A percentile compares a stretch with the other conserved stretches of the same genome.
These are phyloP conservation scores for Physcomitrium patens DNA, from an alignment of 225 moss, liverwort and hornwort genomes.

Conservation along the genomic window DNA sequence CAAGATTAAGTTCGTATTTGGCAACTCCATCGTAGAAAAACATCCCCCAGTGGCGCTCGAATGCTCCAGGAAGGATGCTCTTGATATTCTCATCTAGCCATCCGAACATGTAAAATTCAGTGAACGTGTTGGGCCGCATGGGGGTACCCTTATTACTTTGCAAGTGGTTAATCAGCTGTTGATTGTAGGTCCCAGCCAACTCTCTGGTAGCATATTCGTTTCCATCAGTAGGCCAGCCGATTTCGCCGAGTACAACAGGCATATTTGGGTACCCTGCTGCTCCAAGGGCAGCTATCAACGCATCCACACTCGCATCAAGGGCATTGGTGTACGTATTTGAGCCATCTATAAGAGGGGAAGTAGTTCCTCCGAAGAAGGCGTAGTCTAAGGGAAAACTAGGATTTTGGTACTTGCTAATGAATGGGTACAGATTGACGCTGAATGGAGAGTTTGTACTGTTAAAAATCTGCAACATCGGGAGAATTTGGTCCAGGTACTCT, in stretches of 20 bases:
- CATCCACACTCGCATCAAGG: slow-evolving; percentile 76
- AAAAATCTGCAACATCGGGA: slow-evolving; percentile 44
- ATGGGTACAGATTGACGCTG: slow-evolving; percentile 77
- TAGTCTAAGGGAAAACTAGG: slow-evolving; percentile 61
- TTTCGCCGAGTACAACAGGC: slow-evolving; percentile 63
- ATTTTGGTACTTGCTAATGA: slow-evolving; percentile 69
- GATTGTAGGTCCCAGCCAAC: slow-evolving; percentile 29
- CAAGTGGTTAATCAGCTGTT: slow-evolving; percentile 42
- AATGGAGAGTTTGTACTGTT: slow-evolving; percentile 72
- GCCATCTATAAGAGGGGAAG: slow-evolving; percentile 28
- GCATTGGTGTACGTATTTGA: slow-evolving; percentile 55
- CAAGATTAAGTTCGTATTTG: slow-evolving; percentile 43
- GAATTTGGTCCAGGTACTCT: slow-evolving; percentile 57
- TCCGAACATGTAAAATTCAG: slow-evolving; percentile 45
- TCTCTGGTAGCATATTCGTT: slow-evolving; percentile 26
- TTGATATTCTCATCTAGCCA: slow-evolving; percentile 48
- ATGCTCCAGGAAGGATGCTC: slow-evolving; percentile 48
- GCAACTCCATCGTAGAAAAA: slow-evolving; percentile 42
- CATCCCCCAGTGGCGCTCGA: slow-evolving; percentile 52
- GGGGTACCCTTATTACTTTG: slow-evolving; percentile 46
- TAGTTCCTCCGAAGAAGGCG: slow-evolving; percentile 62
- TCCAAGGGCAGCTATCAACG: slow-evolving; percentile 55
- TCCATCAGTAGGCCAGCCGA: slow-evolving; percentile 52
- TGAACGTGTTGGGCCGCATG: slow-evolving; percentile 26
- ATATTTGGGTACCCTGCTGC: slow-evolving; percentile 66